These are phyloP conservation scores for Amyloporia xantha DNA, from an alignment of 768 basidiomycete genomes.

Conservation along the genomic window DNA sequence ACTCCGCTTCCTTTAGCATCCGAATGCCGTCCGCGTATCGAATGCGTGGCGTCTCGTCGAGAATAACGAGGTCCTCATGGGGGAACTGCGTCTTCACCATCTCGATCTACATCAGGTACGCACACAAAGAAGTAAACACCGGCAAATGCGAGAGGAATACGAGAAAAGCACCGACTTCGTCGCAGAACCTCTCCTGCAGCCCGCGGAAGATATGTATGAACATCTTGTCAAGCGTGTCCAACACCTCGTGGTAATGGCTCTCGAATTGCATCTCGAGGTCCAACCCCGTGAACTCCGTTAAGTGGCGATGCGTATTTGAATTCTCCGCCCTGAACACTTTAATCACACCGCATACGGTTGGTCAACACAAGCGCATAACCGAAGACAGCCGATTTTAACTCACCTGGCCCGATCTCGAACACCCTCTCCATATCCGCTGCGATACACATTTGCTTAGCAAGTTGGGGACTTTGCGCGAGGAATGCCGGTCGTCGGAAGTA, in stretches of 20 bases:
- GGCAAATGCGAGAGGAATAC: background rate
- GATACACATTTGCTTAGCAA: constrained; percentile 99
- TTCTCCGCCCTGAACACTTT: constrained; percentile 96
- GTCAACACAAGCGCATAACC: constrained; percentile 12
- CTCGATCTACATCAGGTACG: constrained; percentile 23
- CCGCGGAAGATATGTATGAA: constrained; percentile 83
- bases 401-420: constrained; percentile 81
- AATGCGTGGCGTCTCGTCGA: constrained; percentile 47
- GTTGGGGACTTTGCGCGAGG: constrained; percentile 94
- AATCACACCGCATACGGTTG: constrained; percentile 25
- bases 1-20: constrained; percentile 43
- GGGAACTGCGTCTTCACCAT: constrained; percentile 43
- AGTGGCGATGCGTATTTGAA: constrained; percentile 94
- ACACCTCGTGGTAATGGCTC: constrained; percentile 95
- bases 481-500: constrained; percentile 96
- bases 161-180: constrained; percentile 56
- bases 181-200: constrained; percentile 62
- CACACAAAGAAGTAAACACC: background rate
- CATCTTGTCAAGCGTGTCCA: constrained; percentile 84
- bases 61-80: constrained; percentile 47
- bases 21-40: constrained; percentile 44
- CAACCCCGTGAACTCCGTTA: constrained; percentile 97
- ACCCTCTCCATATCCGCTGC: constrained; percentile 97
- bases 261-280: constrained; percentile 99
- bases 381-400: background rate